A percentile compares a stretch with the other conserved stretches of the same genome.
Evolutionary conservation across 305 asterid species (phyloP).

Genomic region (Solanum chacoense): DNA sequence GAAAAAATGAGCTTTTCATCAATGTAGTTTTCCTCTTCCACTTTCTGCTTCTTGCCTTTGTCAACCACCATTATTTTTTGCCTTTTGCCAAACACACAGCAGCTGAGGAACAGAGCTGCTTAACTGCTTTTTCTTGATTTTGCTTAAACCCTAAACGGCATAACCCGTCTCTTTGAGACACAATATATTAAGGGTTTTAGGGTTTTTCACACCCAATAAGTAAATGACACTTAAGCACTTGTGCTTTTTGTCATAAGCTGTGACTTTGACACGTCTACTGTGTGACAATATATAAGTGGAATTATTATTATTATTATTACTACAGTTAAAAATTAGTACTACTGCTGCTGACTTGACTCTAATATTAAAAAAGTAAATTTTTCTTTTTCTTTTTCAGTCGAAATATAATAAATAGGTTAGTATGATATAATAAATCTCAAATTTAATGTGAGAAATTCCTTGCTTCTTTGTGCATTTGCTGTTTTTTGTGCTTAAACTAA

Average conservation of each 20-base stretch:
- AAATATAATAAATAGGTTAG: too few species aligned
- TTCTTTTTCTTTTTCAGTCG: neutral
- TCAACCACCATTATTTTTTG: slow-evolving; percentile 56
- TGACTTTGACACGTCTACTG: neutral
- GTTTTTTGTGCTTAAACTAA: neutral
- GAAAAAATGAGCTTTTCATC: slow-evolving; percentile 58
- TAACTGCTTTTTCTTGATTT: neutral
- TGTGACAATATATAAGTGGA: neutral
- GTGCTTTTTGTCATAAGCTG: neutral
- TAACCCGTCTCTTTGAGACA: neutral
- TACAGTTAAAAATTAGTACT: neutral
- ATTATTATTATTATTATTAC: neutral
- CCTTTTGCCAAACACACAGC: slow-evolving; percentile 2
- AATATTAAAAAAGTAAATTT: neutral
- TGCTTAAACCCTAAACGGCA: slow-evolving; percentile 43
- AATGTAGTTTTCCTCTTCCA: slow-evolving; percentile 46
- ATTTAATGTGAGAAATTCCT: neutral
- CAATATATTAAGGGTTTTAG: neutral
- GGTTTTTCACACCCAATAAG: neutral
- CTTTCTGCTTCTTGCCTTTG: slow-evolving; percentile 83
- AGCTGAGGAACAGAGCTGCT: neutral
- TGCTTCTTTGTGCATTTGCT: neutral
- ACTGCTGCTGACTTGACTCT: neutral
- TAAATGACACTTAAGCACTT: neutral
- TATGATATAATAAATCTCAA: too few species aligned